phyloP scores from a whole-genome alignment of 805 yeast species.

The Saccharomycopsis babjevae region DNA sequence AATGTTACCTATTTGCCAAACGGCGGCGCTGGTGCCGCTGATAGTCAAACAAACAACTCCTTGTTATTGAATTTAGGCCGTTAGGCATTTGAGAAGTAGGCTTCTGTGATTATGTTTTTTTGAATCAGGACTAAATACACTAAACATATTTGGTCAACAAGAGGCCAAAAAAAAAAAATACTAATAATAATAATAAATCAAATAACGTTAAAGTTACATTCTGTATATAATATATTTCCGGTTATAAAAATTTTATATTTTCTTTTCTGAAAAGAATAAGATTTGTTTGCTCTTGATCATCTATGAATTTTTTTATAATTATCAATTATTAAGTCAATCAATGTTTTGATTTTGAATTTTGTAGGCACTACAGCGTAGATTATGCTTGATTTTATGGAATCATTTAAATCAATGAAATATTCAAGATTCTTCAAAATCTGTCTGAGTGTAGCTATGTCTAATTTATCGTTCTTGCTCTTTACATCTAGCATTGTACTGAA shows the following conservation, averaged over 20 bases:
- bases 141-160: neutral
- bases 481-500: neutral
- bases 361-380: slow-evolving; percentile 16
- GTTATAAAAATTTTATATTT: too few species aligned
- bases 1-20: slow-evolving; percentile 85
- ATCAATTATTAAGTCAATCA: neutral
- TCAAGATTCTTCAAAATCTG: slow-evolving; percentile 2
- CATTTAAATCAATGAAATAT: slow-evolving; percentile 8
- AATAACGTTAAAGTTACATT: too few species aligned
- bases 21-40: slow-evolving; percentile 6
- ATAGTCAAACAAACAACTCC: slow-evolving; percentile 5
- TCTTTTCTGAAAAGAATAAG: too few species aligned
- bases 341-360: slow-evolving; percentile 9
- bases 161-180: too few species aligned
- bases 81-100: neutral
- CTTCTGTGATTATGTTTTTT: neutral
- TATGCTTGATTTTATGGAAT: slow-evolving; percentile 3
- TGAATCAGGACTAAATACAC: neutral
- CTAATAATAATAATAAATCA: too few species aligned
- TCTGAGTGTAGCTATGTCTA: slow-evolving; percentile 1
- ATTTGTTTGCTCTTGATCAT: too few species aligned
- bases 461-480: neutral
- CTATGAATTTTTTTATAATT: neutral
- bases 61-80: slow-evolving; percentile 18
- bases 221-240: too few species aligned